Percentiles rank a stretch among this genome's conserved stretches.
Evolutionary conservation across 2,329 filamentous ascomycete species (phyloP).

Genomic region (Talaromyces sp.): DNA sequence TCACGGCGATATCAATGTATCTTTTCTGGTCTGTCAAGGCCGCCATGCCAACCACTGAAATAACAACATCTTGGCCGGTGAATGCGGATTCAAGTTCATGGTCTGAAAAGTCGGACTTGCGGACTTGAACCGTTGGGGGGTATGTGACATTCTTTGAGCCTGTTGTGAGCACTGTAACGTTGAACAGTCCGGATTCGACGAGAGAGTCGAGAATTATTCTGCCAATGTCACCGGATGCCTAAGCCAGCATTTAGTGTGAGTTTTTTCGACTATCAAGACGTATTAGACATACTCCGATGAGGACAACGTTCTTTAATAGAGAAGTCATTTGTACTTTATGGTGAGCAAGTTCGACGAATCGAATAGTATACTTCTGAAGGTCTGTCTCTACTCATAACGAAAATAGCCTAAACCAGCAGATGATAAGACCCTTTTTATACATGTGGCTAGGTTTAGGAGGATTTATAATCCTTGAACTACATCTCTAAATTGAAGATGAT

Average conservation of each 20-base stretch:
- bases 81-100: conserved; percentile 25
- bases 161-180: conserved; percentile 25
- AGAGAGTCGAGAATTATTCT: conserved; percentile 23
- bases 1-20: conserved; percentile 32
- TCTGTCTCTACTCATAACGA: not conserved
- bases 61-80: conserved; percentile 29
- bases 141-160: conserved; percentile 15
- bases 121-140: conserved; percentile 18
- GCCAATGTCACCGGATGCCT: conserved; percentile 22
- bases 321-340: not conserved
- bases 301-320: not conserved
- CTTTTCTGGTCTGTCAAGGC: conserved; percentile 28
- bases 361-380: not conserved
- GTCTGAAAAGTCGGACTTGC: conserved; percentile 26
- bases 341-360: not conserved
- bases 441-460: no score
- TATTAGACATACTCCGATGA: not conserved
- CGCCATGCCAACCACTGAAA: conserved; percentile 27
- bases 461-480: not conserved
- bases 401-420: not conserved
- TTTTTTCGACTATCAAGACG: not conserved
- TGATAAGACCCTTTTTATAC: not conserved
- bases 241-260: not conserved
- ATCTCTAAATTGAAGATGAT: not conserved
- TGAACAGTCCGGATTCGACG: conserved; percentile 18